These are phyloP conservation scores for Leccinum imitatum DNA, from an alignment of 768 basidiomycete genomes.

Conservation along the genomic window DNA sequence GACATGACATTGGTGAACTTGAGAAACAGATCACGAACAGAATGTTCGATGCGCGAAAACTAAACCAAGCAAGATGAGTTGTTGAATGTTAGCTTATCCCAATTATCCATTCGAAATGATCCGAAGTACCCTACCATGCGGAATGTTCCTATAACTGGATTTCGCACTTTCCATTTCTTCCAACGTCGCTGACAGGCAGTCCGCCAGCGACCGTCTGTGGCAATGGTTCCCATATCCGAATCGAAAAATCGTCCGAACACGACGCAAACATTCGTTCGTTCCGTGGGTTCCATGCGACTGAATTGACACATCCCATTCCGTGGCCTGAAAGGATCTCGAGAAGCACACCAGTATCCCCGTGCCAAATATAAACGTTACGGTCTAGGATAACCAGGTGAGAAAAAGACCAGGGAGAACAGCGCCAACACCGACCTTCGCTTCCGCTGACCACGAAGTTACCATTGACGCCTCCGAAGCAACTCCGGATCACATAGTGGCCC, in stretches of 20 bases:
- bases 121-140: conserved; percentile 15
- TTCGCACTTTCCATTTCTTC: conserved; percentile 54
- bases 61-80: conserved; percentile 25
- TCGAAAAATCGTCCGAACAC: conserved; percentile 88
- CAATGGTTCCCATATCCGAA: conserved; percentile 83
- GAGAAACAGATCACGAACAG: conserved; percentile 21
- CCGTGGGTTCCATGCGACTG: conserved; percentile 93
- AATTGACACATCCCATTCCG: conserved; percentile 87
- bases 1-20: conserved; percentile 25
- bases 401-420: conserved; percentile 2
- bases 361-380: conserved; percentile 93
- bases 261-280: conserved; percentile 93
- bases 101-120: conserved; percentile 29
- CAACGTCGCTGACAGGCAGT: conserved; percentile 16
- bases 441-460: conserved; percentile 91
- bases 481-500: conserved; percentile 28
- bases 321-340: conserved; percentile 89
- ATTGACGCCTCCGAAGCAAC: conserved; percentile 90
- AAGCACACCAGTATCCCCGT: conserved; percentile 77
- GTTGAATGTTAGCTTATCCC: conserved; percentile 29
- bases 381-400: conserved; percentile 49
- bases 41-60: conserved; percentile 26
- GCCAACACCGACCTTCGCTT: conserved; percentile 74
- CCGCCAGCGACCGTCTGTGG: conserved; percentile 23
- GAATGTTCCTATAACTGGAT: conserved; percentile 45